Evolutionary conservation across 2,329 filamentous ascomycete species (phyloP).

Genomic region (Aspergillus melleus): DNA sequence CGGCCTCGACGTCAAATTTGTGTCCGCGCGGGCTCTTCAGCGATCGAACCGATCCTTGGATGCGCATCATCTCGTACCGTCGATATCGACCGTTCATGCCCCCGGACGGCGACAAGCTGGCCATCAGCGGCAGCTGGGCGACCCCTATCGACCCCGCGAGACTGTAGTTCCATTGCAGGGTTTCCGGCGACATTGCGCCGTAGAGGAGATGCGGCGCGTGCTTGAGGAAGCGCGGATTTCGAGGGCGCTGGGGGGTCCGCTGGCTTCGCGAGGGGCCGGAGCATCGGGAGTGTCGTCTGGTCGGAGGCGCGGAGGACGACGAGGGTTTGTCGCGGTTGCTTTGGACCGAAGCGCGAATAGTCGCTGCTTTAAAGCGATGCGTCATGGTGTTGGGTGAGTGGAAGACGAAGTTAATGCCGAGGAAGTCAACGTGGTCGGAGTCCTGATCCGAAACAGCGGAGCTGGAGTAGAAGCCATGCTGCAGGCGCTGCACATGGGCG

Average conservation of each 20-base stretch:
- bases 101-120: slow-evolving; percentile 44
- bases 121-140: slow-evolving; percentile 45
- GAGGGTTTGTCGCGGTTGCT: slow-evolving; percentile 5
- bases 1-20: slow-evolving; percentile 44
- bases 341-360: slow-evolving; percentile 40
- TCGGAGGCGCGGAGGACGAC: neutral
- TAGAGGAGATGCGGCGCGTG: slow-evolving; percentile 54
- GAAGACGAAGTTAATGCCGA: slow-evolving; percentile 52
- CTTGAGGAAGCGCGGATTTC: slow-evolving; percentile 47
- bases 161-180: slow-evolving; percentile 51
- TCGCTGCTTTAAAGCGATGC: slow-evolving; percentile 51
- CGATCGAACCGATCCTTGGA: slow-evolving; percentile 49
- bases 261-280: slow-evolving; percentile 4
- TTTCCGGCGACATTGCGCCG: slow-evolving; percentile 49
- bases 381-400: slow-evolving; percentile 44
- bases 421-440: slow-evolving; percentile 49
- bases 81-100: slow-evolving; percentile 44
- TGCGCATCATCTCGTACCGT: slow-evolving; percentile 52
- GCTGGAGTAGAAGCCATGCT: slow-evolving; percentile 50
- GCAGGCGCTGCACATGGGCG: slow-evolving; percentile 51
- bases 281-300: neutral
- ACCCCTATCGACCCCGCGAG: slow-evolving; percentile 49
- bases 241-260: slow-evolving; percentile 11
- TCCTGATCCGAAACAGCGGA: slow-evolving; percentile 43
- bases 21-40: slow-evolving; percentile 35